Percentiles rank a stretch among this genome's conserved stretches.
phyloP scores from a whole-genome alignment of 306 rosid genomes.

The Crataegus laevigata region DNA sequence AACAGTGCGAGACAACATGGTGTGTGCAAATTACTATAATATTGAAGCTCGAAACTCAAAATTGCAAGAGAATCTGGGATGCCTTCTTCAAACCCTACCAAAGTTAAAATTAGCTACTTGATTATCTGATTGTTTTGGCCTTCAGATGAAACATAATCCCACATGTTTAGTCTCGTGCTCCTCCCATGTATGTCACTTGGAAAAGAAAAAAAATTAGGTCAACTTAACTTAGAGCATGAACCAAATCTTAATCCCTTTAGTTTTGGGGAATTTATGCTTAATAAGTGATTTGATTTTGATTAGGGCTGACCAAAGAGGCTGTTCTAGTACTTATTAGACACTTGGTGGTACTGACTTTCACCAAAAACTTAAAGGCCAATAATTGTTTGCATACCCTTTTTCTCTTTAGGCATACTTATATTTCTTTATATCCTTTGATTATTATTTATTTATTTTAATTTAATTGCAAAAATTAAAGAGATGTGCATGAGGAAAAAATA shows the following conservation, averaged over 20 bases:
- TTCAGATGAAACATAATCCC: constrained; percentile 34
- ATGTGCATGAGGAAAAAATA: too few species aligned
- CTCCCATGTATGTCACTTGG: constrained; percentile 29
- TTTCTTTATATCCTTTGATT: too few species aligned
- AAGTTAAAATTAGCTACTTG: constrained; percentile 6
- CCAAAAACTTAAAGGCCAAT: too few species aligned
- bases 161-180: constrained; percentile 65
- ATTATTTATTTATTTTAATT: too few species aligned
- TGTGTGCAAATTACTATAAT: neutral
- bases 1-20: constrained; percentile 2
- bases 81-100: constrained; percentile 31
- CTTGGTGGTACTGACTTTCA: neutral
- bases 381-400: too few species aligned
- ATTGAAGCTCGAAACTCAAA: constrained; percentile 20
- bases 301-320: neutral
- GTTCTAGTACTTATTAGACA: neutral
- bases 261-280: neutral
- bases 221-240: constrained; percentile 4
- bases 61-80: constrained; percentile 16
- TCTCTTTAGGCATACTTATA: too few species aligned
- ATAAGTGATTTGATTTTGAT: neutral
- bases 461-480: too few species aligned
- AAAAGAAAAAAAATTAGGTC: neutral
- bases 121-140: constrained; percentile 6
- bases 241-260: neutral